Percentiles rank a stretch among this genome's conserved stretches.
Conservation (phyloP, 2,329 filamentous ascomycete species). For the Catunica adiposa region DNA sequence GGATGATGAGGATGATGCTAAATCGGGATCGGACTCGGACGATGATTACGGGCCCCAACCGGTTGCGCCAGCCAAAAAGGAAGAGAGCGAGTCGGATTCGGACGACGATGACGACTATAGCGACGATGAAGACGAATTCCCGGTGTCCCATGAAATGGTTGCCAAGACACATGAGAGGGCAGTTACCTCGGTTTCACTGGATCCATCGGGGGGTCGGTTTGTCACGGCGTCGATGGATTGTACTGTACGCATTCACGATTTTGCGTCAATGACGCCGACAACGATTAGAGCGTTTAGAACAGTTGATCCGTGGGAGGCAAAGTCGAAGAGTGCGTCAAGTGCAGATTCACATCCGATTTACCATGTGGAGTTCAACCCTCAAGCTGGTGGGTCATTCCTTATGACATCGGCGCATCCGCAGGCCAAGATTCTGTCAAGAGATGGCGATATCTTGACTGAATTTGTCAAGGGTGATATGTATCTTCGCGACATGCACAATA, state of each 20-base stretch:
- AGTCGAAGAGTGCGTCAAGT: slow-evolving; percentile 41
- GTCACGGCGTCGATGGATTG: slow-evolving; percentile 87
- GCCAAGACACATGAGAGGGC: slow-evolving; percentile 84
- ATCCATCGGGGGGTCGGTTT: slow-evolving; percentile 69
- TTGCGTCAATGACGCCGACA: slow-evolving; percentile 86
- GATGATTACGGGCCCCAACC: slow-evolving; percentile 19
- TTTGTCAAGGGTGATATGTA: slow-evolving; percentile 99
- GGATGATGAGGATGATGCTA: slow-evolving; percentile 18
- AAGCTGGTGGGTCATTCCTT: slow-evolving; percentile 57
- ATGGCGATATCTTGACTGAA: slow-evolving; percentile 71
- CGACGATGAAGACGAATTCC: slow-evolving; percentile 73
- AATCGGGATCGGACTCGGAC: slow-evolving; percentile 29
- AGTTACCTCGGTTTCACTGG: slow-evolving; percentile 68
- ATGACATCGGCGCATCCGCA: slow-evolving; percentile 82
- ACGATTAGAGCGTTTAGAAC: slow-evolving; percentile 88
- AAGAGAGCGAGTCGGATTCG: slow-evolving; percentile 26
- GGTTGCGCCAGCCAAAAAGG: slow-evolving; percentile 29
- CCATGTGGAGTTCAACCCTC: slow-evolving; percentile 70
- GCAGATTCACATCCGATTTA: slow-evolving; percentile 80
- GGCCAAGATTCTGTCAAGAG: slow-evolving; percentile 73
- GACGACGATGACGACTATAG: slow-evolving; percentile 41
- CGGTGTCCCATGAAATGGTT: slow-evolving; percentile 81
- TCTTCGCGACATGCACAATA: slow-evolving; percentile 89
- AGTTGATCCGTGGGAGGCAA: slow-evolving; percentile 69
- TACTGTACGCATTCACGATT: slow-evolving; percentile 83